A percentile compares a stretch with the other conserved stretches of the same genome.
Conservation (phyloP, 106 monocot species). For the Alisma plantagoaquatica region DNA sequence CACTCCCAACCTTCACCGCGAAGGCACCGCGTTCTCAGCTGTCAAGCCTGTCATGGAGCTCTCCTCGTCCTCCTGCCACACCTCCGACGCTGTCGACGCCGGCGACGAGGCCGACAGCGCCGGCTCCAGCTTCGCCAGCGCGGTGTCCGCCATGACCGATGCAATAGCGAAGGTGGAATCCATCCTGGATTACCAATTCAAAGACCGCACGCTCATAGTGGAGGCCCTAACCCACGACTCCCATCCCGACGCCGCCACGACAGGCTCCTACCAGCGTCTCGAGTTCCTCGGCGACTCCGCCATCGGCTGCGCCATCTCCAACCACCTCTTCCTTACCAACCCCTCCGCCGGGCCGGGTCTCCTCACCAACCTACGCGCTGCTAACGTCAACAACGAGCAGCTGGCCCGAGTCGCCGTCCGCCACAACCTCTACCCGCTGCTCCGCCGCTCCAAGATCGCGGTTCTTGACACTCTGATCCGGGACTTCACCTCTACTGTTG, state of each 20-base stretch:
- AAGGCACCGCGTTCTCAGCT: too few relatives aligned
- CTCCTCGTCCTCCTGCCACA: too few relatives aligned
- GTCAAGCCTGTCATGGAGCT: too few relatives aligned
- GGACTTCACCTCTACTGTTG: not conserved
- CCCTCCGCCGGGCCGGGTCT: slow-evolving; percentile 13
- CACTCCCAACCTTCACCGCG: too few relatives aligned
- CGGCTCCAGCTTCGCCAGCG: too few relatives aligned
- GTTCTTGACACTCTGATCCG: slow-evolving; percentile 7
- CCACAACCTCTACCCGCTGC: slow-evolving; percentile 15
- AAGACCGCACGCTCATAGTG: slow-evolving; percentile 4
- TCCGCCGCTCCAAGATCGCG: slow-evolving; percentile 16
- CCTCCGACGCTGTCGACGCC: too few relatives aligned
- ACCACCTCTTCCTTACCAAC: slow-evolving; percentile 16
- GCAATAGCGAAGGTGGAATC: slow-evolving; percentile 2
- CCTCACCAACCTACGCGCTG: slow-evolving; percentile 18
- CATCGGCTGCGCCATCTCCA: slow-evolving; percentile 19
- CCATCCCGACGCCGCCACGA: not conserved
- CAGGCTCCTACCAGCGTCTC: slow-evolving; percentile 22
- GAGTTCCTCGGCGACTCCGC: slow-evolving; percentile 31
- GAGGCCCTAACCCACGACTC: slow-evolving; percentile 36
- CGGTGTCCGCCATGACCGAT: too few relatives aligned
- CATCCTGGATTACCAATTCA: slow-evolving; percentile 20
- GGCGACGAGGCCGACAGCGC: too few relatives aligned
- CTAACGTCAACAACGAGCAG: slow-evolving; percentile 24
- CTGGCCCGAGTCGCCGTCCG: slow-evolving; percentile 26